Base-by-base conservation (phyloP, 2,329 filamentous ascomycete species). In the Aspergillus puulaauensis region DNA sequence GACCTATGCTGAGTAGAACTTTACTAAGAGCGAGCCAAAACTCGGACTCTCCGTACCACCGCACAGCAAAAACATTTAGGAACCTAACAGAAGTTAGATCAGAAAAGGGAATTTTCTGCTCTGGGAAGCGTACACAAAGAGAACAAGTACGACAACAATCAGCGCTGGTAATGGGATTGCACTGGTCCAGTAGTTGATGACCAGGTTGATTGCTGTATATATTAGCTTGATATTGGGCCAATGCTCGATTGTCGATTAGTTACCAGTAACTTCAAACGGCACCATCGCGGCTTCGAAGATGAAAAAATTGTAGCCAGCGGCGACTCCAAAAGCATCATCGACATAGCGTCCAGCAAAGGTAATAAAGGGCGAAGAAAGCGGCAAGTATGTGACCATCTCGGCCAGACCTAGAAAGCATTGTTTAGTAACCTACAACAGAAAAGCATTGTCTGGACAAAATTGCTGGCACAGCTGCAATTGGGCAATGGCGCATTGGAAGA, bases 41-140 rank as follows among this genome's bases (percentile, higher is more conserved):
- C 70, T 95, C 90, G 0, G 86, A 83, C 73, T 91, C 89, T 45
- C 89, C 89, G 58, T 90, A 92, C 80, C 82, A 90, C 62, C 88
- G 81, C 17, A 92, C 88, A 1, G 87, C 87, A 59, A 93, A 80
- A 47, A 92, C 65, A 65, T 93, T 93, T 75, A 93, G 58, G 4
- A 65, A 43, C 41, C 68, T 72, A 54, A 40, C 4, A 19, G 24
- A 15, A 17, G 47, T 48, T 40, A 27, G 19, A 9, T 37, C 41
- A 12, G 11, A n/a, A 33, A 54, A 21, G 46, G 44, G 5, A 15
- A 1, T 37, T 15, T 31, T 8, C 17, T 11, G 6, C 2, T 12
- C 17, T 43, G 8, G 5, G 31, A n/a, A 35, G 68, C 73, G 47
- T 63, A 78, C 76, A 65, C 70, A 53, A 80, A 82, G 40, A 78